These are phyloP conservation scores for Triticum aestivum DNA, from an alignment of 176 grass and related monocot genomes.

Conservation along the genomic window DNA sequence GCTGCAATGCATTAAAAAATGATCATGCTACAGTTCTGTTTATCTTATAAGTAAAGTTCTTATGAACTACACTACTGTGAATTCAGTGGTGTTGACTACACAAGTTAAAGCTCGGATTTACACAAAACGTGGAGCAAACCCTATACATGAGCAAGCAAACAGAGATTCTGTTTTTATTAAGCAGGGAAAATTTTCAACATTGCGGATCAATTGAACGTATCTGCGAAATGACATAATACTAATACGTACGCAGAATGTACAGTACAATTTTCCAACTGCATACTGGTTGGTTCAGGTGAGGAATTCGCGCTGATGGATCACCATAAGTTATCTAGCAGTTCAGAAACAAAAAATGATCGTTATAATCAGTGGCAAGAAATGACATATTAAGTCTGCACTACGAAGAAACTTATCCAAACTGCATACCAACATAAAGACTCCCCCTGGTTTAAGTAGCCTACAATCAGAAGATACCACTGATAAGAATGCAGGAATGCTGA, in stretches of 20 bases:
- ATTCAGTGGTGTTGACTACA: neutral
- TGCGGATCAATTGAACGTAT: neutral
- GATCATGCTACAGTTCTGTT: neutral
- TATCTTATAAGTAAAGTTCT: neutral
- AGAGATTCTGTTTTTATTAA: constrained; percentile 9
- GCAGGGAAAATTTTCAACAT: neutral
- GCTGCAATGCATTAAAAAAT: constrained; percentile 63
- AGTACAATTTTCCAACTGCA: constrained; percentile 79
- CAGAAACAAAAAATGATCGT: constrained; percentile 25
- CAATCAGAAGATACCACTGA: constrained; percentile 36
- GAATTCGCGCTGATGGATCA: constrained; percentile 77
- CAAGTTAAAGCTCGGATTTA: neutral
- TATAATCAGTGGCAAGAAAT: constrained; percentile 7
- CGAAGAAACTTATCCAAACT: neutral
- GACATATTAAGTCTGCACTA: constrained; percentile 12
- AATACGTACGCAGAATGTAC: constrained; percentile 81
- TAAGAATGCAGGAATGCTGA: constrained; percentile 36
- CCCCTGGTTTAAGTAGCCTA: constrained; percentile 92
- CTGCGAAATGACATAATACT: neutral
- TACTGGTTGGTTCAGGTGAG: constrained; percentile 78
- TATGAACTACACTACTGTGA: neutral
- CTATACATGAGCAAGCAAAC: neutral
- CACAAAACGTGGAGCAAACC: neutral
- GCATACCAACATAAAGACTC: constrained; percentile 87
- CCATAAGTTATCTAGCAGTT: constrained; percentile 92